Percentiles rank a stretch among this genome's conserved stretches.
Evolutionary conservation across 2,329 filamentous ascomycete species (phyloP).

Genomic region (Purpureocillium takamizusanense): DNA sequence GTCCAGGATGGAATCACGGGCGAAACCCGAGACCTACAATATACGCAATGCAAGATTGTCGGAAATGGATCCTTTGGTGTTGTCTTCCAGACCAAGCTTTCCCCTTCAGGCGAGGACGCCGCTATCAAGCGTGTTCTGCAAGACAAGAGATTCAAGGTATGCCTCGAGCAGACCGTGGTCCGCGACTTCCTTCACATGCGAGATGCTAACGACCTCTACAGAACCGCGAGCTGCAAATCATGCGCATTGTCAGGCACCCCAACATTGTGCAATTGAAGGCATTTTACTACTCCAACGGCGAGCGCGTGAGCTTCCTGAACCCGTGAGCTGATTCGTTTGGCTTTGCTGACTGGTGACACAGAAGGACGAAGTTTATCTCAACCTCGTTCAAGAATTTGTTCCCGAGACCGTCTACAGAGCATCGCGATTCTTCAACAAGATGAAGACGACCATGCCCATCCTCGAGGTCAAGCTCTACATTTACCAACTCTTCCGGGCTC

Average conservation of each 20-base stretch:
- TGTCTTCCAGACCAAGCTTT: constrained; percentile 97
- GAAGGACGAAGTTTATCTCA: constrained; percentile 98
- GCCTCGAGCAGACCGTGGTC: constrained; percentile 11
- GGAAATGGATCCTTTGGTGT: constrained; percentile 98
- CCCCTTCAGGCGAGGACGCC: constrained; percentile 94
- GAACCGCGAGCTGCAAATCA: constrained; percentile 99
- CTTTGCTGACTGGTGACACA: constrained; percentile 23
- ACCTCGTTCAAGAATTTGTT: constrained; percentile 95
- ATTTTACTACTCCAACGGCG: constrained; percentile 98
- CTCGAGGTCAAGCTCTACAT: constrained; percentile 99
- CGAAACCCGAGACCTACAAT: constrained; percentile 93
- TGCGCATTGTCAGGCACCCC: constrained; percentile 97
- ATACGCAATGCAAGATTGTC: constrained; percentile 99
- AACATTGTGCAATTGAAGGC: constrained; percentile 99
- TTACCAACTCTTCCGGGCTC: constrained; percentile 95
- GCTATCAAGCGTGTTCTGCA: constrained; percentile 98
- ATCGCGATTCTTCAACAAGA: constrained; percentile 98
- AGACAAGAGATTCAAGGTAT: constrained; percentile 98
- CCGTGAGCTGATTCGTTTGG: background rate
- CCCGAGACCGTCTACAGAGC: constrained; percentile 97
- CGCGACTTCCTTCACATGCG: background rate
- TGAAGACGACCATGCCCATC: constrained; percentile 99
- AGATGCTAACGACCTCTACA: constrained; percentile 29
- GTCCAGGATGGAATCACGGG: constrained; percentile 97
- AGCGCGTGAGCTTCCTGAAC: constrained; percentile 58